Evolutionary conservation across 2,329 filamentous ascomycete species (phyloP), one percentile per base, ranked within the genome.

Genomic region (Fusarium illudens): DNA sequence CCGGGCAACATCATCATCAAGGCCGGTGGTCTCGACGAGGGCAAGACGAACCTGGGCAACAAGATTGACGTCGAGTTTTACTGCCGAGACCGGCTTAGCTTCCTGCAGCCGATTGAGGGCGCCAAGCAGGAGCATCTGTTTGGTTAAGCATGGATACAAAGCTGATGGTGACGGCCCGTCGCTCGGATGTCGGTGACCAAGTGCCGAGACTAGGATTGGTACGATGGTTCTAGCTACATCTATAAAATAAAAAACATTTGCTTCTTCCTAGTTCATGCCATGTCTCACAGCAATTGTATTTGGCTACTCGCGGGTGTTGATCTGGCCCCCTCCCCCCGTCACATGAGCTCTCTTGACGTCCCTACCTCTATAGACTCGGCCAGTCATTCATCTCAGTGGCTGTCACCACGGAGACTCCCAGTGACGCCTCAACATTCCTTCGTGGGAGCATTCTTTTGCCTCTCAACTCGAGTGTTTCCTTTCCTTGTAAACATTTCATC

Each of bases 41-140:
- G 83, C 6, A 80, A 78, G 11, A 79, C 82, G 0, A 79, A 79
- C 48, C 70, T 84, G 29, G 76, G 75, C 2, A 75, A 79, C 63
- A 81, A 80, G 64, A 74, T 86, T 32, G 79, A 74, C 9, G 79
- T 86, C 11, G 86, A 87, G 75, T 84, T 87, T 52, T 88, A 87
- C 66, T 79, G 76, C 34, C 84, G 83, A 71, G 82, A 85, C 58
- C 78, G 85, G 3, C 77, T 84, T 20, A 67, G 70, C 4, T 87
- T 85, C 64, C 71, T 84, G 12, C 71, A 71, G 52, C 72, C 75
- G 10, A 67, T 81, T 3, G 77, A 81, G 50, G 84, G 80, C 4
- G 84, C 83, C 4, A 83, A 83, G 71, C 84, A 86, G 77, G 82
- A 83, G 72, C 73, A 66, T 12, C 50, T 67, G 12, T 74, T 75